Evolutionary conservation across 352 stramenopile genomes (phyloP).

Genomic region (Phytophthora lateralis): DNA sequence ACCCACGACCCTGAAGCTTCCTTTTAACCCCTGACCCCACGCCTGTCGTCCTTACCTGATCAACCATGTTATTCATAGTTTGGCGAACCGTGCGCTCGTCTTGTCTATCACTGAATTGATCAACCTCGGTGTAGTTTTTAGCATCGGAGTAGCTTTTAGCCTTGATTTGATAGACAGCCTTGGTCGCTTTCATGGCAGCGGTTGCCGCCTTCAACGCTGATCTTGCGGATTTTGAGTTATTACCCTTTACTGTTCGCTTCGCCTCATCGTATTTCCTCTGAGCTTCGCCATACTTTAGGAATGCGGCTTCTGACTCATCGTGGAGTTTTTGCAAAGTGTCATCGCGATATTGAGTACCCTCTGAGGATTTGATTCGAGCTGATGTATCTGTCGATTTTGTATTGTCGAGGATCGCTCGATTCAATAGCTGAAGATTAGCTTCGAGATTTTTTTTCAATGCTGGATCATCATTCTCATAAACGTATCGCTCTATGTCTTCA

Average conservation of each 20-base stretch:
- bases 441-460: slow-evolving; percentile 20
- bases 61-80: slow-evolving; percentile 21
- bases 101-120: slow-evolving; percentile 1
- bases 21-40: slow-evolving; percentile 4
- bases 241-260: slow-evolving; percentile 1
- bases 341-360: slow-evolving; percentile 14
- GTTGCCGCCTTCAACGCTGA: slow-evolving; percentile 6
- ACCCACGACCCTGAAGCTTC: background rate
- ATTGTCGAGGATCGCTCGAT: slow-evolving; percentile 17
- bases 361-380: slow-evolving; percentile 22
- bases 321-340: slow-evolving; percentile 21
- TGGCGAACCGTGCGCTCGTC: slow-evolving; percentile 10
- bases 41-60: slow-evolving; percentile 1
- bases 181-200: slow-evolving; percentile 11
- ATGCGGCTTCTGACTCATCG: slow-evolving; percentile 24
- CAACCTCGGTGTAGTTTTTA: slow-evolving; percentile 1
- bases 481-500: slow-evolving; percentile 27
- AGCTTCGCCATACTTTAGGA: slow-evolving; percentile 20
- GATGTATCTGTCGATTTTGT: slow-evolving; percentile 25
- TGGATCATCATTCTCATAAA: slow-evolving; percentile 21
- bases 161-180: slow-evolving; percentile 18
- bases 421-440: slow-evolving; percentile 22
- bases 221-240: slow-evolving; percentile 3
- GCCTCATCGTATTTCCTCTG: slow-evolving; percentile 10
- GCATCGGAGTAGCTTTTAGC: slow-evolving; percentile 1